Evolutionary conservation across 495 filamentous ascomycete genomes (phyloP).

Genomic region (Hypoxylon cercidicola): DNA sequence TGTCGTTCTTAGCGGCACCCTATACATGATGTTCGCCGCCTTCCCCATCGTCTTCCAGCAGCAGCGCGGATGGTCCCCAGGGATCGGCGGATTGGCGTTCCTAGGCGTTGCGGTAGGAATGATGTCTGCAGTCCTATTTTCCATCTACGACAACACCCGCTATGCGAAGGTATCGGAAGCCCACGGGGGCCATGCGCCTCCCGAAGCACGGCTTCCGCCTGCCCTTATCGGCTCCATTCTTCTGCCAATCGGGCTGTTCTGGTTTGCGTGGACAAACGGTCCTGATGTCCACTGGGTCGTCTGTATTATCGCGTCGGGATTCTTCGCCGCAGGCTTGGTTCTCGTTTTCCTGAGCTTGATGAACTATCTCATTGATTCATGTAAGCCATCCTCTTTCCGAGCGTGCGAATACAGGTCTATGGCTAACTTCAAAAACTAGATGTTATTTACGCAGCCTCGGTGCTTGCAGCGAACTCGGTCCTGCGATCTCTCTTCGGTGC

Average conservation of each 20-base stretch:
- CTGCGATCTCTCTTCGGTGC: constrained; percentile 75
- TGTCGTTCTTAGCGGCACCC: constrained; percentile 63
- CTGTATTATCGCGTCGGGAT: constrained; percentile 55
- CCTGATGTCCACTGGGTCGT: constrained; percentile 64
- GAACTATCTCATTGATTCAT: constrained; percentile 84
- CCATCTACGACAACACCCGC: constrained; percentile 73
- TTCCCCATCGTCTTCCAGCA: constrained; percentile 83
- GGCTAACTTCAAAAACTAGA: constrained; percentile 46
- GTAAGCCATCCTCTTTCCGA: constrained; percentile 14
- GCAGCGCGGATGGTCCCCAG: constrained; percentile 75
- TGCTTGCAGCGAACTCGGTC: constrained; percentile 80
- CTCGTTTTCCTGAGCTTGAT: constrained; percentile 77
- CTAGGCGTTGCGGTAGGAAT: constrained; percentile 84
- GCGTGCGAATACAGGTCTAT: not conserved
- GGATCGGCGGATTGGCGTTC: constrained; percentile 81
- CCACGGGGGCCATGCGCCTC: constrained; percentile 64
- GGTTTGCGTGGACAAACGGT: constrained; percentile 70
- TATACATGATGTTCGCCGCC: constrained; percentile 91
- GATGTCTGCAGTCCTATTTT: constrained; percentile 69
- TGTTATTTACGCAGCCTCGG: constrained; percentile 83
- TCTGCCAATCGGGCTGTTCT: constrained; percentile 65
- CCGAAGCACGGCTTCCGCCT: constrained; percentile 84
- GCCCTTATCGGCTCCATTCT: constrained; percentile 70
- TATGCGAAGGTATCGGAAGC: constrained; percentile 65
- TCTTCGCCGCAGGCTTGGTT: constrained; percentile 61